Conservation (phyloP, 1,284 basidiomycete genomes). For the Ustilago shanxiensis region DNA sequence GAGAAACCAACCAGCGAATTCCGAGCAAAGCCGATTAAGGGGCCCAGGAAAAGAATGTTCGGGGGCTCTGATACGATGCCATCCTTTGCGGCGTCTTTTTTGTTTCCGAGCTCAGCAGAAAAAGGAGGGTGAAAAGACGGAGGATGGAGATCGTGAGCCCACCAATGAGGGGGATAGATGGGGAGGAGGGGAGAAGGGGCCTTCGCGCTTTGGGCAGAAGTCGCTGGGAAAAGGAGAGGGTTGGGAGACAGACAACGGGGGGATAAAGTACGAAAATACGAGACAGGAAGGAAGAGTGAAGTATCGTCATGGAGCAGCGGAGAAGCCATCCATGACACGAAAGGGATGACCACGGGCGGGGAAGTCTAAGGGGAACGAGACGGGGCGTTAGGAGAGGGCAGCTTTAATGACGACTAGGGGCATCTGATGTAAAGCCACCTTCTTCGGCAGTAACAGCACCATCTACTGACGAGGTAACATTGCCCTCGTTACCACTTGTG, state of each 20-base stretch:
- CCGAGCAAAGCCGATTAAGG: conserved; percentile 43
- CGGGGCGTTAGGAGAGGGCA: not conserved
- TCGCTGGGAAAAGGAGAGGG: conserved; percentile 30
- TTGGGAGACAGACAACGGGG: not conserved
- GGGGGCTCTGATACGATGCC: conserved; percentile 43
- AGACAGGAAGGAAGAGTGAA: not conserved
- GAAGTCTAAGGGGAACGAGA: not conserved
- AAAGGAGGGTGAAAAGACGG: not conserved
- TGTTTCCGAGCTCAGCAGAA: conserved; percentile 2
- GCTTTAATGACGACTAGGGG: conserved; percentile 14
- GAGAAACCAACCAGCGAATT: conserved; percentile 36
- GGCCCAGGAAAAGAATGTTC: conserved; percentile 7
- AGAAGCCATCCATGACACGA: not conserved
- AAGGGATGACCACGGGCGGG: not conserved
- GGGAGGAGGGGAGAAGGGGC: not conserved
- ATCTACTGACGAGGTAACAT: conserved; percentile 52
- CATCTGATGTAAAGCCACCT: conserved; percentile 26
- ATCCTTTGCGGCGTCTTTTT: conserved; percentile 12
- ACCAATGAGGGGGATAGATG: conserved; percentile 13
- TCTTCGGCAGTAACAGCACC: conserved; percentile 63
- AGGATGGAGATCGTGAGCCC: conserved; percentile 41
- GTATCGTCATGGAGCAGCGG: not conserved
- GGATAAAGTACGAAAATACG: not conserved
- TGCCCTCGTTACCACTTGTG: conserved; percentile 56
- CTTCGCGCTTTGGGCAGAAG: conserved; percentile 51